phyloP scores from a whole-genome alignment of 306 rosid species.

The Trichosanthes cucumerina region DNA sequence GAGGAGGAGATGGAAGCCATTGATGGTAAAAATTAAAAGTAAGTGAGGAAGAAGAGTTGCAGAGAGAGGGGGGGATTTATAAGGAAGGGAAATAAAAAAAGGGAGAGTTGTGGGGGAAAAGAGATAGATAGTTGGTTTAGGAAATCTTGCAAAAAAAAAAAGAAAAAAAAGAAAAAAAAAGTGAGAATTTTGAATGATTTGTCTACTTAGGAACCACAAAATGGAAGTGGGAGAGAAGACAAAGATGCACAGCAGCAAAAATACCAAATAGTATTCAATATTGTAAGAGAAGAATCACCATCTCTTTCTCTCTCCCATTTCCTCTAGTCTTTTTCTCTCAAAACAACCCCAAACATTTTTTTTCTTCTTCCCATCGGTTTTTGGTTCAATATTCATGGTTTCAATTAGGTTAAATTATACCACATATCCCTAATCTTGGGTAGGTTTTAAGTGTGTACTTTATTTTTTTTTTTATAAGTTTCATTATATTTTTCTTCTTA shows the following conservation, averaged over 20 bases:
- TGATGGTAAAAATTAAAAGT: neutral
- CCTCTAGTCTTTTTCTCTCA: neutral
- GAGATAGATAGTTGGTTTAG: conserved; percentile 42
- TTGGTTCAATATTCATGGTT: neutral
- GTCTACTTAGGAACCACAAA: conserved; percentile 46
- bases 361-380: neutral
- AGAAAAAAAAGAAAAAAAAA: no score
- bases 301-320: conserved; percentile 8
- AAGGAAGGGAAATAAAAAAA: neutral
- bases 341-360: neutral
- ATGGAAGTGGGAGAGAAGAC: conserved; percentile 22
- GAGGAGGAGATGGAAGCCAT: conserved; percentile 80
- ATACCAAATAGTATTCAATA: neutral
- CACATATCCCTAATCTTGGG: no score
- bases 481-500: no score
- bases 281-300: conserved; percentile 48
- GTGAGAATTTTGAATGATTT: conserved; percentile 53
- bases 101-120: conserved; percentile 30
- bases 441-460: no score
- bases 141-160: conserved; percentile 28
- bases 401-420: no score
- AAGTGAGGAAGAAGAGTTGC: conserved; percentile 20
- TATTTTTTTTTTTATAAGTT: no score
- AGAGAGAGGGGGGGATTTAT: conserved; percentile 33
- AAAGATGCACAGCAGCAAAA: conserved; percentile 23